Base-by-base conservation (phyloP, 225 moss, liverwort and hornwort genomes). In the Pseudoscleropodium purum region DNA sequence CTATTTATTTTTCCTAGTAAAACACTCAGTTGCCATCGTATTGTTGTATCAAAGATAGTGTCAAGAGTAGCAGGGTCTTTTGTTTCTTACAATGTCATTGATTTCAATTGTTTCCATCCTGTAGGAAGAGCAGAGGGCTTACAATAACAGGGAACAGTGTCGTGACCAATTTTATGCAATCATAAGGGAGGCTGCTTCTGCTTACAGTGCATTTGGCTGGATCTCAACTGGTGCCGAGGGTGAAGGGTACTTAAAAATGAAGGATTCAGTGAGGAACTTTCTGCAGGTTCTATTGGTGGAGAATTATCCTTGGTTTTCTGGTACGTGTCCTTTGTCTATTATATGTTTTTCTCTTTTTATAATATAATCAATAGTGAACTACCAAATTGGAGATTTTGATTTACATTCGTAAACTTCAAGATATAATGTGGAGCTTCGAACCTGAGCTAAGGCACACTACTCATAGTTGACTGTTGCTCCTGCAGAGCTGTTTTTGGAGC, bases 401-500 rank as follows among this genome's bases (percentile, higher is more conserved):
- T 81, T 34, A 37, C 81, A 43, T 66, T 61, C 60, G 8, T 83
- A 45, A 37, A 61, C 62, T 84, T 43, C 60, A 74, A 89, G 76
- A 45, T 75, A 49, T 68, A 69, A 30, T 52, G 63, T 82, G 87
- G 81, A 89, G 59, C 80, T 74, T 68, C 83, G 86, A 77, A 70
- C 63, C 79, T 61, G 89, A 64, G 65, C 57, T 43, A 67, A 75
- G 89, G 75, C 84, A 33, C 43, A 39, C 27, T 80, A 86, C 90
- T 91, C 86, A 91, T 75, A 74, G 47, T 91, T 91, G 88, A 18
- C 83, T 90, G 84, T 86, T 91, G 81, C 75, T 84, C 57, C 72
- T 94, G 94, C 95, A 95, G 95, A 95, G 87, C 86, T 95, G 24
- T 95, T 95, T 92, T 87, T 95, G 94, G 95, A 94, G 88, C 95